These are phyloP conservation scores for Aphanomyces invadans DNA, from an alignment of 352 stramenopile species.

Conservation along the genomic window DNA sequence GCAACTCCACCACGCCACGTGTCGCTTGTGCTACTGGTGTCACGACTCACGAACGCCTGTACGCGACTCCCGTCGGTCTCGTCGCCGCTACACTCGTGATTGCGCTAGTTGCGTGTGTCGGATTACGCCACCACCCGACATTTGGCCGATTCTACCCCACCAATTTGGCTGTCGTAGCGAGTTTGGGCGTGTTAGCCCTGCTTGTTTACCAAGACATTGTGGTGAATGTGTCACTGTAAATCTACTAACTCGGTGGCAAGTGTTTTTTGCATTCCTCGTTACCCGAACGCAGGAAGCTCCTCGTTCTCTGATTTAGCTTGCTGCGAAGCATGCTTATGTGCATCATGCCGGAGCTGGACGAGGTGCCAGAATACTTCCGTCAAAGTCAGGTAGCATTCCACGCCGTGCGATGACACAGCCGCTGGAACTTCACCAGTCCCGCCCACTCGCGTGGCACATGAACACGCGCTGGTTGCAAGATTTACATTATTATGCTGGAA, in stretches of 20 bases:
- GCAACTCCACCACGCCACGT: conserved; percentile 36
- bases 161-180: conserved; percentile 14
- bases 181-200: background rate
- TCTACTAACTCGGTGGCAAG: background rate
- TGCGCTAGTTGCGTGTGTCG: background rate
- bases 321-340: too few species aligned
- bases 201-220: conserved; percentile 18
- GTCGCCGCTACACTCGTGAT: conserved; percentile 4
- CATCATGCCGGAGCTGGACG: too few species aligned
- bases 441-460: too few species aligned
- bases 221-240: conserved; percentile 2
- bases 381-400: too few species aligned
- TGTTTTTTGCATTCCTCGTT: too few species aligned
- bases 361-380: too few species aligned
- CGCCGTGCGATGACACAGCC: too few species aligned
- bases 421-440: too few species aligned
- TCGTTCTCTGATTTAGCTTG: too few species aligned
- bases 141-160: conserved; percentile 19
- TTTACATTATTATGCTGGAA: conserved; percentile 8
- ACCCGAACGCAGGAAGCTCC: too few species aligned
- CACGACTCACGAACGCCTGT: background rate
- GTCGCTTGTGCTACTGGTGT: conserved; percentile 34
- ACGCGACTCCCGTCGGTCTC: background rate
- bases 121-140: background rate
- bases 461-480: background rate